Evolutionary conservation across 805 yeast species (phyloP).

Genomic region (Sugiyamaella mastotermitis): DNA sequence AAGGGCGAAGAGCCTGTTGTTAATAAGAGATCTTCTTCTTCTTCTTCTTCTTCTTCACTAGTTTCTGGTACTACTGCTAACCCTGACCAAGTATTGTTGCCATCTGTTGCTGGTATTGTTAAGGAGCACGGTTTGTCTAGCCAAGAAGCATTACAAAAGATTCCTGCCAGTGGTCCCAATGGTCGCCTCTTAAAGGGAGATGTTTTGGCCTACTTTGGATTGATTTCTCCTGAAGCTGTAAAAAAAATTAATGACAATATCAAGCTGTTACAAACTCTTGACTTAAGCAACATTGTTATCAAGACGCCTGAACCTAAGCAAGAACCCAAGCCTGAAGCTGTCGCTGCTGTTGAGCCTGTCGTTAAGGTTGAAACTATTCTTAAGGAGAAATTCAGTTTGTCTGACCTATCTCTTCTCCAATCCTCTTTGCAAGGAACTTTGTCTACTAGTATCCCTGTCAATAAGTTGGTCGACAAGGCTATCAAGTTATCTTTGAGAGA

Average conservation of each 20-base stretch:
- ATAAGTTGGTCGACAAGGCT: conserved; percentile 38
- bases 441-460: conserved; percentile 25
- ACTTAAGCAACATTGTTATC: conserved; percentile 56
- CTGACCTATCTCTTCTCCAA: conserved; percentile 16
- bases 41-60: conserved; percentile 19
- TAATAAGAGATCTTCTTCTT: conserved; percentile 14
- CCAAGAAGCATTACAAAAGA: conserved; percentile 64
- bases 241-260: conserved; percentile 47
- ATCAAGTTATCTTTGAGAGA: conserved; percentile 37
- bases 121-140: conserved; percentile 54
- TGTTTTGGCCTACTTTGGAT: conserved; percentile 76
- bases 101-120: conserved; percentile 69
- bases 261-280: conserved; percentile 54
- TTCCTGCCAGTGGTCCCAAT: conserved; percentile 80
- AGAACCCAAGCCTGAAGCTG: conserved; percentile 17
- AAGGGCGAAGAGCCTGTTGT: conserved; percentile 5
- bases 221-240: conserved; percentile 53
- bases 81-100: conserved; percentile 60
- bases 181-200: conserved; percentile 91
- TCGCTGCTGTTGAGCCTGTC: conserved; percentile 5
- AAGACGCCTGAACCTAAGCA: conserved; percentile 19
- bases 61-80: conserved; percentile 43
- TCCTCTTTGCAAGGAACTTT: conserved; percentile 21
- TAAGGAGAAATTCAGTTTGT: conserved; percentile 13
- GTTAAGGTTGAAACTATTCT: conserved; percentile 15